phyloP scores from a whole-genome alignment of 2,329 filamentous ascomycete genomes.

The Parasarocladium wereldwijsianum region DNA sequence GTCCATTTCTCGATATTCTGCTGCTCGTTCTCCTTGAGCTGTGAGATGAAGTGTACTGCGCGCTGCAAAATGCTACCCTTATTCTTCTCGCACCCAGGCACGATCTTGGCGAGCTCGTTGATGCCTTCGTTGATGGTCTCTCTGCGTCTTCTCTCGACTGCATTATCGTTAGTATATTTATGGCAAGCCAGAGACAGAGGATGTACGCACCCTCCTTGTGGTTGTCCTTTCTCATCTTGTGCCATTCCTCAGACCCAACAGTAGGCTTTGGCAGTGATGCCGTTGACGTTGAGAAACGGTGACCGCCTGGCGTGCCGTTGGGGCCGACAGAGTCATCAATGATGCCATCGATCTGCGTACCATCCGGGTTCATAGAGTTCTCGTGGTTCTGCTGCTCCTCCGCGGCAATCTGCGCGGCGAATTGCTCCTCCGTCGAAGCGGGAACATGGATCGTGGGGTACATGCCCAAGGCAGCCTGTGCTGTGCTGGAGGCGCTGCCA shows the following conservation, averaged over 20 bases:
- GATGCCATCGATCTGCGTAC: conserved; percentile 16
- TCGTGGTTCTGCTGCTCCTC: conserved; percentile 20
- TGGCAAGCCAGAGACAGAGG: not conserved
- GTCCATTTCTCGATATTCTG: conserved; percentile 94
- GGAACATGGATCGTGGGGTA: conserved; percentile 46
- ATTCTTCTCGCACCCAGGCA: conserved; percentile 96
- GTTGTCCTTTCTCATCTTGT: conserved; percentile 91
- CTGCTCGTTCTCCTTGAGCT: conserved; percentile 85
- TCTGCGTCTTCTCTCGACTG: conserved; percentile 88
- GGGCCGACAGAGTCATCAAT: conserved; percentile 17
- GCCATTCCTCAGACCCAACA: conserved; percentile 96
- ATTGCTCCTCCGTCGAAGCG: conserved; percentile 42
- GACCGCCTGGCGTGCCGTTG: conserved; percentile 23
- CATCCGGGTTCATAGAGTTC: conserved; percentile 17
- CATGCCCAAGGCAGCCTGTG: conserved; percentile 43
- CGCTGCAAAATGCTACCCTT: conserved; percentile 93
- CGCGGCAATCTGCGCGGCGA: conserved; percentile 34
- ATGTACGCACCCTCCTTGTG: conserved; percentile 82
- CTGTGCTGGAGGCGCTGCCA: conserved; percentile 41
- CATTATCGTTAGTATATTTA: not conserved
- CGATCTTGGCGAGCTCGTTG: conserved; percentile 94
- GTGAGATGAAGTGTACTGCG: conserved; percentile 85
- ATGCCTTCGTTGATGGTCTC: conserved; percentile 99
- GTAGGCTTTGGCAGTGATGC: conserved; percentile 54
- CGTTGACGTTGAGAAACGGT: conserved; percentile 20